These are phyloP conservation scores for Galerina sulciceps DNA, from an alignment of 768 basidiomycete genomes.

Conservation along the genomic window DNA sequence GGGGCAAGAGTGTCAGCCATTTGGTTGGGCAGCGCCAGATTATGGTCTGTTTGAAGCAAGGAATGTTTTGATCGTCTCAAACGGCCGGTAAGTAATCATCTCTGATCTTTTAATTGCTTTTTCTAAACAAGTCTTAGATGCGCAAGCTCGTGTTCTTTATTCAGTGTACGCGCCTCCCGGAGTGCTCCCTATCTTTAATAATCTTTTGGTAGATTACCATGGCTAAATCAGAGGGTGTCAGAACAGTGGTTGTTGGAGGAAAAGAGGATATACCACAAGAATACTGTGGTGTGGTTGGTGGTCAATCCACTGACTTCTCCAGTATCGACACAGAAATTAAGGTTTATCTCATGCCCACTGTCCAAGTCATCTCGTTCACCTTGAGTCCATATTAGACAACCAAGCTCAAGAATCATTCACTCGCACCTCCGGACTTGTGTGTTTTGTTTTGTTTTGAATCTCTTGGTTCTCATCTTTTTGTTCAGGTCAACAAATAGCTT, in stretches of 20 bases:
- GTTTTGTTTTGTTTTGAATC: conserved; percentile 23
- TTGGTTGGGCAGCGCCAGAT: conserved; percentile 40
- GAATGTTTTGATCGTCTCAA: conserved; percentile 58
- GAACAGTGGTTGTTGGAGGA: conserved; percentile 62
- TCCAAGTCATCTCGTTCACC: neutral
- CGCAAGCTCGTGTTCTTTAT: conserved; percentile 51
- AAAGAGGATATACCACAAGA: conserved; percentile 50
- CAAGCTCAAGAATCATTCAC: conserved; percentile 53
- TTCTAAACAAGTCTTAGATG: conserved; percentile 29
- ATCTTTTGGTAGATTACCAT: conserved; percentile 52
- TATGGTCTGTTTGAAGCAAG: conserved; percentile 51
- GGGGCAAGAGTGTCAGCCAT: conserved; percentile 51
- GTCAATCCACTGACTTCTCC: conserved; percentile 60
- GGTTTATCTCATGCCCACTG: conserved; percentile 26
- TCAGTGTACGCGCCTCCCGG: conserved; percentile 39
- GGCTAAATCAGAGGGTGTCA: conserved; percentile 60
- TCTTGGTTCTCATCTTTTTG: neutral
- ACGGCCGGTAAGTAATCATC: conserved; percentile 46
- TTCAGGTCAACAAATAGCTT: conserved; percentile 54
- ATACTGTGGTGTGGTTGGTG: conserved; percentile 68
- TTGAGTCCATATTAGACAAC: conserved; percentile 39
- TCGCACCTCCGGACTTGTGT: conserved; percentile 66
- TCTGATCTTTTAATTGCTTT: neutral
- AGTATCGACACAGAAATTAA: conserved; percentile 66
- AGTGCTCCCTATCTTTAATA: neutral